Conservation (phyloP, 306 rosid genomes). For the Abrus precatorius region DNA sequence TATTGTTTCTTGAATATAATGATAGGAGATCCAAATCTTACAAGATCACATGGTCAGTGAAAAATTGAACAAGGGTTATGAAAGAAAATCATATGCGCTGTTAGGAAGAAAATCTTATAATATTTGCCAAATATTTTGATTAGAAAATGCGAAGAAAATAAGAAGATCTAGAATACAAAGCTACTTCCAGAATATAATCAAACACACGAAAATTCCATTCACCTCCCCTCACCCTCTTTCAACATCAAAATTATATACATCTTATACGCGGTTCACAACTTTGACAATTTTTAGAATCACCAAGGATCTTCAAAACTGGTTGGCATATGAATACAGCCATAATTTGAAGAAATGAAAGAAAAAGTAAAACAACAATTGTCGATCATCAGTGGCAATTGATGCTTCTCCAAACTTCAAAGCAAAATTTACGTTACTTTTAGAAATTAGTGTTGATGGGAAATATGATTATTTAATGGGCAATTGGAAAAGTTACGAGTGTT, state of each 20-base stretch:
- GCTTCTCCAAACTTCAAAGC: constrained; percentile 49
- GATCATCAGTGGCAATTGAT: constrained; percentile 48
- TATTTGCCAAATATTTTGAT: not conserved
- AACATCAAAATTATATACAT: constrained; percentile 37
- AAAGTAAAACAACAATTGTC: constrained; percentile 25
- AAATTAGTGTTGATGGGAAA: constrained; percentile 10
- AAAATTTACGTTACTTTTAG: constrained; percentile 30
- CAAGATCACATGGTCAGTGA: constrained; percentile 11
- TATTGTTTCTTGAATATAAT: constrained; percentile 2
- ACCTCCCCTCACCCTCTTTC: constrained; percentile 24
- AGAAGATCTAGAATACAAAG: constrained; percentile 3
- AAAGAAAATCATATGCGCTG: not conserved
- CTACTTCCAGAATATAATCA: not conserved
- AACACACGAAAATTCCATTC: constrained; percentile 36
- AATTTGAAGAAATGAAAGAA: constrained; percentile 26
- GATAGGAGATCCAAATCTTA: constrained; percentile 35
- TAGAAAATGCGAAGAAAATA: not conserved
- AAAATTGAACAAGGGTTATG: not conserved
- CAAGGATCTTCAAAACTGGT: constrained; percentile 64
- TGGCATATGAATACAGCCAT: constrained; percentile 55
- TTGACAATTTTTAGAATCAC: constrained; percentile 60
- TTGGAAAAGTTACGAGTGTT: constrained; percentile 34
- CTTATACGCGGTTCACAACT: constrained; percentile 44
- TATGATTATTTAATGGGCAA: constrained; percentile 19
- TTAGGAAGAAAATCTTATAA: not conserved